These are phyloP conservation scores for Corylus americana DNA, from an alignment of 306 rosid species.

Conservation along the genomic window DNA sequence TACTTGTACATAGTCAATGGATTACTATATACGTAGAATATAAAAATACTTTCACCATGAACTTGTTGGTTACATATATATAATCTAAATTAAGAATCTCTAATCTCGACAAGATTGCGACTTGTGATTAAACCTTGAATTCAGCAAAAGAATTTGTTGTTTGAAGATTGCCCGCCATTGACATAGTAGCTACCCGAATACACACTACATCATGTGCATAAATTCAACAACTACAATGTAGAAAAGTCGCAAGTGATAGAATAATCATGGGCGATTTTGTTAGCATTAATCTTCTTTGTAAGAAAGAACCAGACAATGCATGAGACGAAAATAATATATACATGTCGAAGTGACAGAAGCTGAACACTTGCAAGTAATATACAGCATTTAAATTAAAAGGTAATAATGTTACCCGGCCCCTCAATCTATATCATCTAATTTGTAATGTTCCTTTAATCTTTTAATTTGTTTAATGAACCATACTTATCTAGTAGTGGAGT, in stretches of 20 bases:
- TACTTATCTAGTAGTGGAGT: no score
- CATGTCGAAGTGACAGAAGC: not conserved
- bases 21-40: no score
- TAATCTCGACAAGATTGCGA: not conserved
- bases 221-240: not conserved
- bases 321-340: not conserved
- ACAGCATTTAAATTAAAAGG: not conserved
- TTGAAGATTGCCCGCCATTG: not conserved
- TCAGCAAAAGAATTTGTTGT: slow-evolving; percentile 16
- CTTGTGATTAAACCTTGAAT: slow-evolving; percentile 5
- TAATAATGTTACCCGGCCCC: not conserved
- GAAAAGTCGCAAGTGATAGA: not conserved
- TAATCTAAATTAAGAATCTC: no score
- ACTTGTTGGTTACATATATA: no score
- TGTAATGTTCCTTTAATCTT: no score
- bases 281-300: no score
- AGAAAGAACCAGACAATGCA: not conserved
- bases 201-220: not conserved
- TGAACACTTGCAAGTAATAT: not conserved
- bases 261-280: not conserved
- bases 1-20: not conserved
- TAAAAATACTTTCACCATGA: no score
- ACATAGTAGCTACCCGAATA: not conserved
- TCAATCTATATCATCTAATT: not conserved
- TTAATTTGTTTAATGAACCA: no score